phyloP scores from a whole-genome alignment of 768 basidiomycete species.

The Pleurotus sapidus region DNA sequence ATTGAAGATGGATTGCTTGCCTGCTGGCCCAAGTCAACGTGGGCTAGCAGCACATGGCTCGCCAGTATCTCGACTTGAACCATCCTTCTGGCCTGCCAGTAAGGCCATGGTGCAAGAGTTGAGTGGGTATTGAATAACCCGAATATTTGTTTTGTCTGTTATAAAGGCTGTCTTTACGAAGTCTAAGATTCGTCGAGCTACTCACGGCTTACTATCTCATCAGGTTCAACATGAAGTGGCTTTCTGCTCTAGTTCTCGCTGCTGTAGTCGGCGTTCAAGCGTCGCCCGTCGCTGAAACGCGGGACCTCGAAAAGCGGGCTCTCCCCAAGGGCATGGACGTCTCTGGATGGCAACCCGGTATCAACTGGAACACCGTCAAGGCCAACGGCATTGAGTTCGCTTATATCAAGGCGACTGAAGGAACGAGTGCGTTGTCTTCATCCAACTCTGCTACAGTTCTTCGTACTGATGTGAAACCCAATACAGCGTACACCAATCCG shows the following conservation, averaged over 20 bases:
- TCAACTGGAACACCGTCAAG: constrained; percentile 52
- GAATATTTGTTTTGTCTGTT: too few relatives aligned
- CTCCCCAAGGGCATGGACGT: constrained; percentile 53
- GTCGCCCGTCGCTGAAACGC: not conserved
- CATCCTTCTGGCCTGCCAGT: too few relatives aligned
- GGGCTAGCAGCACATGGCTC: too few relatives aligned
- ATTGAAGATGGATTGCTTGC: too few relatives aligned
- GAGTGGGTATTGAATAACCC: too few relatives aligned
- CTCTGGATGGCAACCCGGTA: constrained; percentile 42
- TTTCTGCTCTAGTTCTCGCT: not conserved
- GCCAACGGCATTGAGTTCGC: constrained; percentile 51
- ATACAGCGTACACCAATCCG: constrained; percentile 36
- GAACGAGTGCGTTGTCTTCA: constrained; percentile 35
- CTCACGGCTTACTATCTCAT: too few relatives aligned
- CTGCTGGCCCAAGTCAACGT: too few relatives aligned
- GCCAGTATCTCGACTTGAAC: too few relatives aligned
- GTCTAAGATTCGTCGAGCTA: too few relatives aligned
- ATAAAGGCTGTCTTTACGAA: too few relatives aligned
- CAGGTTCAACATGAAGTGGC: constrained; percentile 3
- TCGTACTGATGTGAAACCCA: not conserved
- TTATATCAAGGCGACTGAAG: constrained; percentile 70
- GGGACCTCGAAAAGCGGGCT: constrained; percentile 26
- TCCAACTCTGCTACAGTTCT: not conserved
- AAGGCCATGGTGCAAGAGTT: too few relatives aligned
- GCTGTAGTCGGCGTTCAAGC: constrained; percentile 2